Percentiles rank a stretch among this genome's conserved stretches.
phyloP scores from a whole-genome alignment of 345 rosid genomes.

The Schrenkiella parvula region DNA sequence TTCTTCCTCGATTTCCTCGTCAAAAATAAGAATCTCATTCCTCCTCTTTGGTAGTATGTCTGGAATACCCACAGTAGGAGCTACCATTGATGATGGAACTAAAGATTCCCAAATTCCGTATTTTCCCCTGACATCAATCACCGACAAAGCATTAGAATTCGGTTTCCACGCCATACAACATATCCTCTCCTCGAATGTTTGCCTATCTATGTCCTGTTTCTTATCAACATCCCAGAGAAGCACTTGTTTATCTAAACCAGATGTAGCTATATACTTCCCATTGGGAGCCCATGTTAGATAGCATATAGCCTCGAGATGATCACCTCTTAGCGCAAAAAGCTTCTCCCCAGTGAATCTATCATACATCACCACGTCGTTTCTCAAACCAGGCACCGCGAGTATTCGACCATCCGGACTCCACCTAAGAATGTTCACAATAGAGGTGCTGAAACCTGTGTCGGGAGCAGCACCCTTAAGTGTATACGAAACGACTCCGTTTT shows the following conservation, averaged over 20 bases:
- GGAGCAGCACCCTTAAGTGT: constrained; percentile 68
- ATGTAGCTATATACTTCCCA: constrained; percentile 90
- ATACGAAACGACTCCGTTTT: constrained; percentile 55
- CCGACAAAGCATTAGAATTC: constrained; percentile 74
- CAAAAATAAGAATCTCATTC: constrained; percentile 67
- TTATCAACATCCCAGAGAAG: constrained; percentile 84
- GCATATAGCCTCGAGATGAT: constrained; percentile 68
- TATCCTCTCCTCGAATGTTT: constrained; percentile 69
- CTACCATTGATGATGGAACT: constrained; percentile 86
- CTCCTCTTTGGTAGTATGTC: constrained; percentile 50
- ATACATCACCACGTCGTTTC: constrained; percentile 84
- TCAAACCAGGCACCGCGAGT: constrained; percentile 81
- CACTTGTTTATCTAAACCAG: constrained; percentile 80
- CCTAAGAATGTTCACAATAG: constrained; percentile 54
- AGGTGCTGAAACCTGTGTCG: constrained; percentile 53
- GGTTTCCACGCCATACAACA: constrained; percentile 94
- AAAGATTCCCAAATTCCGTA: constrained; percentile 90
- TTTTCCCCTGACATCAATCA: constrained; percentile 72
- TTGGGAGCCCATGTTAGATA: constrained; percentile 87
- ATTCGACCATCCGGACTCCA: constrained; percentile 98
- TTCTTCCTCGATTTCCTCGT: constrained; percentile 59
- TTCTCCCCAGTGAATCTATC: constrained; percentile 94
- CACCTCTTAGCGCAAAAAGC: constrained; percentile 73
- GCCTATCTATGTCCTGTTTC: constrained; percentile 86
- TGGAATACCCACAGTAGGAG: constrained; percentile 78